phyloP scores from a whole-genome alignment of 495 filamentous ascomycete species.

The Cercophora newfieldiana region DNA sequence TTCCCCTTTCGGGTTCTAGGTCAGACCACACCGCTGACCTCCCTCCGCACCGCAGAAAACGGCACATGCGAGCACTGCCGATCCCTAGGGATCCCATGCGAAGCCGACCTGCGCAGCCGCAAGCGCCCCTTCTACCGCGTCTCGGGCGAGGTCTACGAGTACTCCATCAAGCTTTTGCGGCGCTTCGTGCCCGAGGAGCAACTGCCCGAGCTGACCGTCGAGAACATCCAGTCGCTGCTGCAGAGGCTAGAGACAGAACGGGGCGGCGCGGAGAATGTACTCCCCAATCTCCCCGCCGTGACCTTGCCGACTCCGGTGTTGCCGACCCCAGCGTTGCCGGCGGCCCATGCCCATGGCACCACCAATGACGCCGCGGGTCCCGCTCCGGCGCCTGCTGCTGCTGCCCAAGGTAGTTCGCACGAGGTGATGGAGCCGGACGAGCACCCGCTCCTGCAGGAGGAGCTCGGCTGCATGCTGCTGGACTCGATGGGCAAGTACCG shows the following conservation, averaged over 20 bases:
- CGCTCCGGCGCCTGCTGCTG: not conserved
- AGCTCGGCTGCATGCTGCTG: slow-evolving; percentile 8
- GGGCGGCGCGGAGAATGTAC: too few relatives aligned
- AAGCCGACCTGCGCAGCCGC: slow-evolving; percentile 2
- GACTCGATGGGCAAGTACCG: slow-evolving; percentile 15
- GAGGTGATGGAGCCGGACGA: slow-evolving; percentile 11
- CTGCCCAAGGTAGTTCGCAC: too few relatives aligned
- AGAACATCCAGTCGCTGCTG: slow-evolving; percentile 13
- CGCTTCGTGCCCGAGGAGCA: slow-evolving; percentile 11
- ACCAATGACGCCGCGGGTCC: not conserved
- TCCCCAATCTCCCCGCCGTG: too few relatives aligned
- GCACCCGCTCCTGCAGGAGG: slow-evolving; percentile 7
- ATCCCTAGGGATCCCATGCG: slow-evolving; percentile 6
- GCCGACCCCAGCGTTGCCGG: too few relatives aligned
- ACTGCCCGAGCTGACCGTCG: slow-evolving; percentile 11
- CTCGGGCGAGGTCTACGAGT: slow-evolving; percentile 15
- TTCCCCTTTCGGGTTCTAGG: not conserved
- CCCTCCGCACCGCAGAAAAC: not conserved
- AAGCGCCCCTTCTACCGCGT: slow-evolving; percentile 16
- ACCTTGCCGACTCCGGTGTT: too few relatives aligned
- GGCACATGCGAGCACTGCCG: slow-evolving; percentile 12
- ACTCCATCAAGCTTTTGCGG: slow-evolving; percentile 16
- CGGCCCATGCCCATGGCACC: too few relatives aligned
- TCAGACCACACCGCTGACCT: not conserved
- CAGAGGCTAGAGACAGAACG: slow-evolving; percentile 3